Percentiles rank a stretch among this genome's conserved stretches.
Evolutionary conservation across 2,329 filamentous ascomycete species (phyloP).

Genomic region (Graphilbum ipis-grandicollis): DNA sequence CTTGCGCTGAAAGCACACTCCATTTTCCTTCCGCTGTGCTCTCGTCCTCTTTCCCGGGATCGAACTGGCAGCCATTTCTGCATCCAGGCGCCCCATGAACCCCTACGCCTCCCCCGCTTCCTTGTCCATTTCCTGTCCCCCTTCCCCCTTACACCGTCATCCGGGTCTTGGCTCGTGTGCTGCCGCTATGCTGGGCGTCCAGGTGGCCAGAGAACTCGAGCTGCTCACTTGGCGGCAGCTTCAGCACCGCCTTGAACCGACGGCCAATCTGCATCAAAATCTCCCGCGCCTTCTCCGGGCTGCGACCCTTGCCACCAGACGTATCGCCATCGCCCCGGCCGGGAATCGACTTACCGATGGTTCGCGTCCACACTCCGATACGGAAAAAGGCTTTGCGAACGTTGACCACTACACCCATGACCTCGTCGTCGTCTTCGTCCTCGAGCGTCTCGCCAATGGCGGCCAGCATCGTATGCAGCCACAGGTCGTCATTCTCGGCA

Average conservation of each 20-base stretch:
- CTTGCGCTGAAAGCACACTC: too few species aligned
- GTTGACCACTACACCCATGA: slow-evolving; percentile 99
- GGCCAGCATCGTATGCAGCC: slow-evolving; percentile 92
- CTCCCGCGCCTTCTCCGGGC: slow-evolving; percentile 66
- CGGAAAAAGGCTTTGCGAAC: slow-evolving; percentile 97
- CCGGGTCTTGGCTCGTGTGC: slow-evolving; percentile 91
- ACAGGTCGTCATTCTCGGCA: slow-evolving; percentile 84
- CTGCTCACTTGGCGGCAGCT: slow-evolving; percentile 55
- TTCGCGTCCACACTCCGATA: slow-evolving; percentile 93
- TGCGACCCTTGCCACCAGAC: slow-evolving; percentile 61
- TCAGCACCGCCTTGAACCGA: slow-evolving; percentile 84
- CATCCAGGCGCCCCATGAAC: too few species aligned
- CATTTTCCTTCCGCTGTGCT: too few species aligned
- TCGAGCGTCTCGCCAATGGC: slow-evolving; percentile 97
- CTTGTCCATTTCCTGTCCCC: background rate
- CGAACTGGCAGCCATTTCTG: too few species aligned
- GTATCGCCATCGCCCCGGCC: slow-evolving; percentile 57
- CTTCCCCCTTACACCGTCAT: slow-evolving; percentile 48
- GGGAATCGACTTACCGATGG: slow-evolving; percentile 69
- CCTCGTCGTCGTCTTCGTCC: slow-evolving; percentile 82
- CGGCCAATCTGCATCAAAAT: slow-evolving; percentile 70
- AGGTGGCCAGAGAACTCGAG: slow-evolving; percentile 97
- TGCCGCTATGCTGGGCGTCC: slow-evolving; percentile 81
- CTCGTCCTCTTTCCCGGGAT: too few species aligned
- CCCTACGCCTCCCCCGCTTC: too few species aligned